Evolutionary conservation across 169 alveolate species (phyloP), one percentile per base, ranked within the genome.

Genomic region (Cryptosporidium bovis): DNA sequence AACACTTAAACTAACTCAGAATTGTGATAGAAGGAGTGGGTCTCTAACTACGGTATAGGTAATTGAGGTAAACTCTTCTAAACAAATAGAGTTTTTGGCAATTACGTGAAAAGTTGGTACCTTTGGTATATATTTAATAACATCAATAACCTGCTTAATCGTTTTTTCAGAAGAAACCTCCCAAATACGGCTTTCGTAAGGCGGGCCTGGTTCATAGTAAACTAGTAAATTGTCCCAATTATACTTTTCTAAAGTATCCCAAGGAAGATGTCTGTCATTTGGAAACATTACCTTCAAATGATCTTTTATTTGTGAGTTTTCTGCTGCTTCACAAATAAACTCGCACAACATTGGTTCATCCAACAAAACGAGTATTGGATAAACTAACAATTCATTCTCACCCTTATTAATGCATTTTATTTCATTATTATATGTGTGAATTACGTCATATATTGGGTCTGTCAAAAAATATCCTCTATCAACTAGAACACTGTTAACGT

Each of bases 321-420:
- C 87, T 15, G 20, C 56, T 7, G 77, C 87, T 48, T 77, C 87
- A 62, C 87, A 77, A 15, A 77, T 77, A 27, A 77, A 77, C 50
- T 77, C 87, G 20, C 87, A 77, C 5, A 77, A 46, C 87, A 77
- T 77, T 27, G 71, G 77, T 40, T 77, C 87, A 62, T 77, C 87
- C 64, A 77, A 62, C 36, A 77, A 77, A 27, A 77, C 50, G 13
- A 77, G 36, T 60, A 77, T 46, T 15, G 87, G 87, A 62, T 12
- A 77, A 5, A 77, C 51, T 8, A 40, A 40, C 12, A 77, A 36
- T 27, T 77, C 87, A 44, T 24, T 46, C 10, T 8, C 48, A 1
- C 48, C 48, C 4, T 40, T 8, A 40, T 40, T 8, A 40, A 44
- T 15, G 27, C n/a, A 77, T 34, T 77, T 77, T 18, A 77, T 77